phyloP scores from a whole-genome alignment of 768 basidiomycete species.

The Auriscalpium microsporum region DNA sequence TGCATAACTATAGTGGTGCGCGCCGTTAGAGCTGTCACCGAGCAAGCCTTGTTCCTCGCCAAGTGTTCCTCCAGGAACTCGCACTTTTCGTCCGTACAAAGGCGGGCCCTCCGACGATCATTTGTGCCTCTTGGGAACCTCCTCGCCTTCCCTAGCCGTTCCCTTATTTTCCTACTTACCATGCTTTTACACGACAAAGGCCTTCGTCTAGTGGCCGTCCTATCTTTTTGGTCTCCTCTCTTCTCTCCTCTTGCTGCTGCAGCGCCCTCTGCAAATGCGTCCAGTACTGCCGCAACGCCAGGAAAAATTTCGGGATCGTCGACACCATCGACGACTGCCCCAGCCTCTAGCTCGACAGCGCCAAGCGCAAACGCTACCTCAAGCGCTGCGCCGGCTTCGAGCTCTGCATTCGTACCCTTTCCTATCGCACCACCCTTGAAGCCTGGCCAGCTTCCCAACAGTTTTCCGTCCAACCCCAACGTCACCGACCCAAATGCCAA shows the following conservation, averaged over 20 bases:
- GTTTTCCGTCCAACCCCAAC: conserved; percentile 2
- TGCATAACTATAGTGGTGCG: neutral
- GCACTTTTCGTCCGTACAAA: neutral
- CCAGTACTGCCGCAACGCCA: neutral
- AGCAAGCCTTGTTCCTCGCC: neutral
- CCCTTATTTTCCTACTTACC: neutral
- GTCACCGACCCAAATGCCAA: neutral
- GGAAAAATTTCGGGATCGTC: neutral
- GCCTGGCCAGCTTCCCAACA: conserved; percentile 2
- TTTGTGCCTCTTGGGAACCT: neutral
- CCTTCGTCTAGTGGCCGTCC: neutral
- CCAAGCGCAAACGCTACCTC: neutral
- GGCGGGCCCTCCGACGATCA: neutral
- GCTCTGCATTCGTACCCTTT: neutral
- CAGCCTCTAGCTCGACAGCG: neutral
- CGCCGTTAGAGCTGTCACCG: neutral
- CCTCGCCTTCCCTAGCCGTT: neutral
- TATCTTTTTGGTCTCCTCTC: neutral
- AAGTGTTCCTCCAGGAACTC: neutral
- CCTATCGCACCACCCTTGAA: neutral
- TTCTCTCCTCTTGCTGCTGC: neutral
- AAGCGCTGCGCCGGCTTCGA: neutral
- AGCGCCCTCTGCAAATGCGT: neutral
- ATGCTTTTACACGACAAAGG: neutral
- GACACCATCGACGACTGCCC: neutral